Conservation (phyloP, 2,329 filamentous ascomycete genomes). For the Xylogone sp. region DNA sequence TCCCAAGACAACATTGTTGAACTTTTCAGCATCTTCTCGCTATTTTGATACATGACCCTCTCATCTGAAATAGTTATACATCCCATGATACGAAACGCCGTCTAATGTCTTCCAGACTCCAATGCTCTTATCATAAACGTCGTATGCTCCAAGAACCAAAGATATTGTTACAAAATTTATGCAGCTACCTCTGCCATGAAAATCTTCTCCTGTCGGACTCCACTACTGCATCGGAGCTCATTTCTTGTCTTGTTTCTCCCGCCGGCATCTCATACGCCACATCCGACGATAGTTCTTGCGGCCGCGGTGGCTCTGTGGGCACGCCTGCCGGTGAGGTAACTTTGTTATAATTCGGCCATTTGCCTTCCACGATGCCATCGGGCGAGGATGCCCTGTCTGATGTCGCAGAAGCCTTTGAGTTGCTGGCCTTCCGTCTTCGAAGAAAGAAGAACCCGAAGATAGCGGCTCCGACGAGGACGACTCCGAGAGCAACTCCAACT, state of each 20-base stretch:
- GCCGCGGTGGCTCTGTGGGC: not conserved
- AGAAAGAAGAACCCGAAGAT: not conserved
- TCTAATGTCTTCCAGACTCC: too few species aligned
- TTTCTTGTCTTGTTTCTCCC: not conserved
- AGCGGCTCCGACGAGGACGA: not conserved
- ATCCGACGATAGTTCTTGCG: not conserved
- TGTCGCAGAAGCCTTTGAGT: not conserved
- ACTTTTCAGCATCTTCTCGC: too few species aligned
- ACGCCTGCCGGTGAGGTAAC: not conserved
- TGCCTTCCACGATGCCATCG: not conserved
- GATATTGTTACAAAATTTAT: too few species aligned
- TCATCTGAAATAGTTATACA: too few species aligned
- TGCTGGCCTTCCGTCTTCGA: not conserved
- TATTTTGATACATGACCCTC: too few species aligned
- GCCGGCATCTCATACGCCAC: not conserved
- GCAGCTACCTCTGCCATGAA: not conserved
- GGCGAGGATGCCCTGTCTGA: not conserved
- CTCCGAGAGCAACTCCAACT: conserved; percentile 7
- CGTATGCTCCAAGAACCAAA: too few species aligned
- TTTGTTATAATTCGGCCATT: not conserved
- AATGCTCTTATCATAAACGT: too few species aligned
- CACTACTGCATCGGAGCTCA: not conserved
- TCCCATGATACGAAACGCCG: too few species aligned
- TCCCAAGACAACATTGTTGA: too few species aligned
- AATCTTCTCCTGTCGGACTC: not conserved